Percentiles rank a stretch among this genome's conserved stretches.
Evolutionary conservation across 129 eudicot species (phyloP).

Genomic region (Logfia minima): DNA sequence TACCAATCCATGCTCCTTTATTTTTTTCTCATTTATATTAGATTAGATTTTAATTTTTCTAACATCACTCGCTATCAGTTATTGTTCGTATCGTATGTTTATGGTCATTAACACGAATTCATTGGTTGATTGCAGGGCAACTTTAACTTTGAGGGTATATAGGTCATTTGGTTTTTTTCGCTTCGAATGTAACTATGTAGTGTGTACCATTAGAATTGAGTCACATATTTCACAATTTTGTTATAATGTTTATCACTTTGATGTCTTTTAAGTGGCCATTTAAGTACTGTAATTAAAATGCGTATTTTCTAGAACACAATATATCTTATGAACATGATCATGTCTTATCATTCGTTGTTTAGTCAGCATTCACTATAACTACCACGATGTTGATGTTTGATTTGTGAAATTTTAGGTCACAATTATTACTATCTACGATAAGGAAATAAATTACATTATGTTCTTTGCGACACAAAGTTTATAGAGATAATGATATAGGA

Average conservation of each 20-base stretch:
- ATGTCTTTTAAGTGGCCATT: too few relatives aligned
- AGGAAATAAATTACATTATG: not conserved
- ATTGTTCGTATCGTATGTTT: slow-evolving; percentile 20
- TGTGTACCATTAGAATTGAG: not conserved
- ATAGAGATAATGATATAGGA: too few relatives aligned
- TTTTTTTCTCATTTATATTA: not conserved
- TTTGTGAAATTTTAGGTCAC: slow-evolving; percentile 20
- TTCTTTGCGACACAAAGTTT: not conserved
- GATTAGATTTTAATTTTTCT: not conserved
- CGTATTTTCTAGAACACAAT: slow-evolving; percentile 6
- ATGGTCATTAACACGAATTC: slow-evolving; percentile 5
- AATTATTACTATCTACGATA: not conserved
- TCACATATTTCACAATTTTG: not conserved
- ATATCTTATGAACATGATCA: slow-evolving; percentile 7
- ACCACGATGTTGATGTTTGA: slow-evolving; percentile 22
- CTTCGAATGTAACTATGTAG: not conserved
- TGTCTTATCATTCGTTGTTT: not conserved
- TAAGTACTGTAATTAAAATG: not conserved
- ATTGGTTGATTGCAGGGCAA: slow-evolving; percentile 10
- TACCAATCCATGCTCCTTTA: slow-evolving; percentile 20
- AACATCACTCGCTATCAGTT: slow-evolving; percentile 15
- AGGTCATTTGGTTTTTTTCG: slow-evolving; percentile 5
- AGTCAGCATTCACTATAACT: slow-evolving; percentile 27
- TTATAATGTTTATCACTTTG: too few relatives aligned
- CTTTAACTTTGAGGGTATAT: slow-evolving; percentile 15